These are phyloP conservation scores for Hypoxylon sp. DNA, from an alignment of 2,329 filamentous ascomycete species.

Conservation along the genomic window DNA sequence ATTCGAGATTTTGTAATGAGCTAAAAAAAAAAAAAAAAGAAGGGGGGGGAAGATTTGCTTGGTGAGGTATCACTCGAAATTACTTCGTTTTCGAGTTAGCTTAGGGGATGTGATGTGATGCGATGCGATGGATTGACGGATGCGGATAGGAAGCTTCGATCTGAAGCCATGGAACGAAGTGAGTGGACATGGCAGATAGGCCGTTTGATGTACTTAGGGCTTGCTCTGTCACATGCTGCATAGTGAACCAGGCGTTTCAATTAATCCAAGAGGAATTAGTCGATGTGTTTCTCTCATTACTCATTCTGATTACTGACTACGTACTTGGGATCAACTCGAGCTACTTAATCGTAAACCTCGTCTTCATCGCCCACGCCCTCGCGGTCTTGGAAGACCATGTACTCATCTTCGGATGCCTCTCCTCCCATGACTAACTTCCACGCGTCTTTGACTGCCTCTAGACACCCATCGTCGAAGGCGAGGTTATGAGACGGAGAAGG, in stretches of 20 bases:
- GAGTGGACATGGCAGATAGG: background rate
- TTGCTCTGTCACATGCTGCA: background rate
- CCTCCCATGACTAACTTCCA: conserved; percentile 77
- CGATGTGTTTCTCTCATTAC: conserved; percentile 14
- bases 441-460: conserved; percentile 76
- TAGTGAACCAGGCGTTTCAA: background rate
- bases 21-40: background rate
- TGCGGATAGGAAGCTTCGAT: background rate
- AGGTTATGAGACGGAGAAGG: conserved; percentile 74
- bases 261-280: conserved; percentile 25
- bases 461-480: conserved; percentile 78
- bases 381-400: conserved; percentile 85
- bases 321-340: conserved; percentile 10
- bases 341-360: conserved; percentile 63
- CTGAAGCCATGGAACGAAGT: background rate
- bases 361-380: conserved; percentile 72
- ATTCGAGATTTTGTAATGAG: background rate
- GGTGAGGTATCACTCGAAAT: conserved; percentile 4
- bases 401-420: conserved; percentile 67
- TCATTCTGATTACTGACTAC: conserved; percentile 34
- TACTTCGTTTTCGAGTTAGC: conserved; percentile 18
- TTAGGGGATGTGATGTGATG: conserved; percentile 3
- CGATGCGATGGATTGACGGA: conserved; percentile 3
- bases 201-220: background rate
- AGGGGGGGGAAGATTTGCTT: background rate